Conservation (phyloP, 768 basidiomycete genomes). For the Termitomyces sp. region DNA sequence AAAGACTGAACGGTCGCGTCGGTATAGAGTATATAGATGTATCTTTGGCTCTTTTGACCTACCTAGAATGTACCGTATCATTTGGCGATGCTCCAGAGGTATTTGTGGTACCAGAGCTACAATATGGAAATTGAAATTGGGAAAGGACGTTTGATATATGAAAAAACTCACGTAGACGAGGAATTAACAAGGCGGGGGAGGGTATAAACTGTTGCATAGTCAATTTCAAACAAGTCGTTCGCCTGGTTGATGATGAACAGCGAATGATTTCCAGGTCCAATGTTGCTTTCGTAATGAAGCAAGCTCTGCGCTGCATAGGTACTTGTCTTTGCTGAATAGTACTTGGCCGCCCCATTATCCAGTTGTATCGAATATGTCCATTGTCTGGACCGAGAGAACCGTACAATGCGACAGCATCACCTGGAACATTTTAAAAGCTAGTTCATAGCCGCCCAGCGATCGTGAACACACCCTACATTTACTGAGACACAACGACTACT, state of each 20-base stretch:
- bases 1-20: background rate
- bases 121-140: background rate
- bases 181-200: background rate
- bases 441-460: background rate
- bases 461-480: background rate
- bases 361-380: constrained; percentile 4
- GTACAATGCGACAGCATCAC: constrained; percentile 6
- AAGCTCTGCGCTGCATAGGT: background rate
- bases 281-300: constrained; percentile 1
- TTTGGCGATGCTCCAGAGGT: background rate
- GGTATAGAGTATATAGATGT: background rate
- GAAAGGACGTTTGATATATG: background rate
- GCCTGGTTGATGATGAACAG: constrained; percentile 1
- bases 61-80: background rate
- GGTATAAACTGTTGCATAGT: background rate
- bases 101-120: background rate
- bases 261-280: background rate
- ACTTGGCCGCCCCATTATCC: background rate
- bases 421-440: background rate
- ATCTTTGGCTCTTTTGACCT: background rate
- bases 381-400: constrained; percentile 9
- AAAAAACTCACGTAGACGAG: background rate
- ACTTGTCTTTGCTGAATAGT: background rate
- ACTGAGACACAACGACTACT: background rate
- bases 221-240: background rate